Evolutionary conservation across 768 basidiomycete species (phyloP).

Genomic region (Psilocybe cyanescens): DNA sequence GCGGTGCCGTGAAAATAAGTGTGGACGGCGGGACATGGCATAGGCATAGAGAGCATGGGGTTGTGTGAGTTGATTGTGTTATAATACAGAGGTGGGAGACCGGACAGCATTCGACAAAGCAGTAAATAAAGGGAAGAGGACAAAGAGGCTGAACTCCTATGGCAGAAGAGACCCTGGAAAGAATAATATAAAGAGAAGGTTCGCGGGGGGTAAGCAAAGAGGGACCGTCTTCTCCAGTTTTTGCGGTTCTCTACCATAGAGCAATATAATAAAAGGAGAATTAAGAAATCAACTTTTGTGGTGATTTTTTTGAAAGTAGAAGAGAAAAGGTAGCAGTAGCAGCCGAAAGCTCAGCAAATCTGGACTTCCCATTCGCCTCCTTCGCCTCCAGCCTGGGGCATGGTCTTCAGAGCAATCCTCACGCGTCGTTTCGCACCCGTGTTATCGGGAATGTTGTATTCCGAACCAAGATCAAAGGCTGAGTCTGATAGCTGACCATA

Average conservation of each 20-base stretch:
- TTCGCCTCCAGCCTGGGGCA: slow-evolving; percentile 63
- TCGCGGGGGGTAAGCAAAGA: neutral
- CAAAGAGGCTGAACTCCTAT: neutral
- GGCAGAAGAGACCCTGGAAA: neutral
- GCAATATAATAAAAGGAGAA: neutral
- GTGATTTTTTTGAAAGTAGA: neutral
- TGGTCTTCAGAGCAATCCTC: slow-evolving; percentile 67
- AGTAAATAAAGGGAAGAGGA: slow-evolving; percentile 6
- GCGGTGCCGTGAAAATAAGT: neutral
- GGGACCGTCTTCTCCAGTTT: neutral
- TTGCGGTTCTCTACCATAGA: neutral
- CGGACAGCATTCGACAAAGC: slow-evolving; percentile 1
- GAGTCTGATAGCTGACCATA: slow-evolving; percentile 25
- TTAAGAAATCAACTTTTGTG: slow-evolving; percentile 5
- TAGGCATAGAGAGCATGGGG: slow-evolving; percentile 8
- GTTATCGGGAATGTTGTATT: slow-evolving; percentile 38
- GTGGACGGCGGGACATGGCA: slow-evolving; percentile 8
- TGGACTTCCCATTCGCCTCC: slow-evolving; percentile 84
- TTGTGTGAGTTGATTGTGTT: slow-evolving; percentile 4
- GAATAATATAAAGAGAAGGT: slow-evolving; percentile 2
- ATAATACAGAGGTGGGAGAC: slow-evolving; percentile 8
- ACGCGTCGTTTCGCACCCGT: slow-evolving; percentile 54
- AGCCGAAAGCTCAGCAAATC: slow-evolving; percentile 47
- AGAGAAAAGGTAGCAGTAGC: neutral
- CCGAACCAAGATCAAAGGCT: slow-evolving; percentile 40